Evolutionary conservation across 306 rosid species (phyloP).

Genomic region (Trifolium dubium): DNA sequence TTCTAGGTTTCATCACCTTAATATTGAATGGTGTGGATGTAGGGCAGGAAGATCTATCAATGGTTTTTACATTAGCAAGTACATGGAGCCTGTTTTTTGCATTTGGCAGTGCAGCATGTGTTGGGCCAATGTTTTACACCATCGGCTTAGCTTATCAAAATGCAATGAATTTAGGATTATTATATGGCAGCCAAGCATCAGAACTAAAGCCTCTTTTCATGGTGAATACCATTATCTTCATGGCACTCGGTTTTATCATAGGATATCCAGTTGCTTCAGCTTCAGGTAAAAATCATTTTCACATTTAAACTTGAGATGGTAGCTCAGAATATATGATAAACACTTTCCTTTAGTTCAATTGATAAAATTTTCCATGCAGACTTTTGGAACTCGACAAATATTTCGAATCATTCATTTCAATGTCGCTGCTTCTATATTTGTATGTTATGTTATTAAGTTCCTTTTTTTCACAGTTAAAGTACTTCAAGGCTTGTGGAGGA

Average conservation of each 20-base stretch:
- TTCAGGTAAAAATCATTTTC: slow-evolving; percentile 59
- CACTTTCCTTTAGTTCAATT: too few species aligned
- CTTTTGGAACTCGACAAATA: too few species aligned
- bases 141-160: slow-evolving; percentile 62
- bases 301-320: too few species aligned
- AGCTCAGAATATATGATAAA: too few species aligned
- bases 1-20: slow-evolving; percentile 47
- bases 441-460: slow-evolving; percentile 15
- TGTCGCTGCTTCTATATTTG: background rate
- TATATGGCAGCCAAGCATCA: slow-evolving; percentile 52
- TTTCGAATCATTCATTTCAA: too few species aligned
- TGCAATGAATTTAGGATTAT: slow-evolving; percentile 54
- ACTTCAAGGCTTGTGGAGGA: slow-evolving; percentile 83
- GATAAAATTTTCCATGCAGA: too few species aligned
- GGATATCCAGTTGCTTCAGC: slow-evolving; percentile 72
- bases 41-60: slow-evolving; percentile 98
- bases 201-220: slow-evolving; percentile 51
- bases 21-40: slow-evolving; percentile 87
- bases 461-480: slow-evolving; percentile 63
- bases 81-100: slow-evolving; percentile 78
- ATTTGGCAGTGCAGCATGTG: slow-evolving; percentile 60
- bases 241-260: slow-evolving; percentile 43
- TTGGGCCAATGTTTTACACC: slow-evolving; percentile 65
- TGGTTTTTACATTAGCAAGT: slow-evolving; percentile 83
- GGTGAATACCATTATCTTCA: slow-evolving; percentile 57